These are phyloP conservation scores for Craterostigma plantagineum DNA, from an alignment of 257 asterid species.

Conservation along the genomic window DNA sequence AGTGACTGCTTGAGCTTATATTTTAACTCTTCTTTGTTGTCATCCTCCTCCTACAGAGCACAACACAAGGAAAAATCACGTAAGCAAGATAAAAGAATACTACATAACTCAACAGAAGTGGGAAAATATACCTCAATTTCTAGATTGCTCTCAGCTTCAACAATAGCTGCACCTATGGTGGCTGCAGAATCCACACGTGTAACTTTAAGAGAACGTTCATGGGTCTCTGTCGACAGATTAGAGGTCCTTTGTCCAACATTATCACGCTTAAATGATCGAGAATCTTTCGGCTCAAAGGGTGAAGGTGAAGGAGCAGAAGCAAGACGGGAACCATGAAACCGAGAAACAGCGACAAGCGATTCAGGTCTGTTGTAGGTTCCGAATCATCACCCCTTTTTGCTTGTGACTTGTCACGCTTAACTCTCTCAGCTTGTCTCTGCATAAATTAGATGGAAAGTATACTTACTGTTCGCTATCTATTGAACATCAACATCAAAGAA, in stretches of 20 bases:
- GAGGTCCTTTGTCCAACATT: slow-evolving; percentile 39
- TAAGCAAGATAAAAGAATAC: too few relatives aligned
- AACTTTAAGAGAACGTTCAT: slow-evolving; percentile 34
- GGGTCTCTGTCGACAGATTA: slow-evolving; percentile 18
- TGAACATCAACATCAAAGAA: neutral
- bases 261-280: slow-evolving; percentile 16
- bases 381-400: slow-evolving; percentile 74
- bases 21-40: slow-evolving; percentile 73
- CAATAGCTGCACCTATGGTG: slow-evolving; percentile 82
- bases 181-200: slow-evolving; percentile 53
- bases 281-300: slow-evolving; percentile 42
- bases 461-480: neutral
- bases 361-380: slow-evolving; percentile 60
- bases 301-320: slow-evolving; percentile 84
- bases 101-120: slow-evolving; percentile 22
- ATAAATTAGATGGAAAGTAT: slow-evolving; percentile 6
- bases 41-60: slow-evolving; percentile 26
- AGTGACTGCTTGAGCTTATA: slow-evolving; percentile 56
- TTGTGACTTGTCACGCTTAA: slow-evolving; percentile 65
- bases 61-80: neutral
- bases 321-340: slow-evolving; percentile 87
- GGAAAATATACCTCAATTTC: slow-evolving; percentile 60
- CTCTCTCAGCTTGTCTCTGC: slow-evolving; percentile 87
- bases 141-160: slow-evolving; percentile 72
- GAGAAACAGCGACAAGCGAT: slow-evolving; percentile 67